phyloP scores from a whole-genome alignment of 2,329 filamentous ascomycete genomes.

The Fusarium guadeloupense region DNA sequence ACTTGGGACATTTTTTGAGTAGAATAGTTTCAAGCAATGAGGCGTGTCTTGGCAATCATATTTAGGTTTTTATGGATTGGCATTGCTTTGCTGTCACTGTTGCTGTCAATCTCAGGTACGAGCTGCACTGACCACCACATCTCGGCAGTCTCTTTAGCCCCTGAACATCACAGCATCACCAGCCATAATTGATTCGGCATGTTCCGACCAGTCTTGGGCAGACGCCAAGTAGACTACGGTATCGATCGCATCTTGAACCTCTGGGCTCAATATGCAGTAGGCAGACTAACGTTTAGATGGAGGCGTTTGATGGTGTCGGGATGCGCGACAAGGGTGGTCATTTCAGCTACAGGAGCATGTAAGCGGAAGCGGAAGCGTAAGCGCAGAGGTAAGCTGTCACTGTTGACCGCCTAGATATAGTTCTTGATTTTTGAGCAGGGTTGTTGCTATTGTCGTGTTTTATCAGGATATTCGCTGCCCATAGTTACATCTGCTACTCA shows the following conservation, averaged over 20 bases:
- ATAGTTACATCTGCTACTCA: not conserved
- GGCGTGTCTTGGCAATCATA: slow-evolving; percentile 16
- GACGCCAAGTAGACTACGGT: too few relatives aligned
- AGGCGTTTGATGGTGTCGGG: slow-evolving; percentile 4
- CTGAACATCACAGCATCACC: not conserved
- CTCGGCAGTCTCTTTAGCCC: slow-evolving; percentile 9
- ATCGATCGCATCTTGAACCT: too few relatives aligned
- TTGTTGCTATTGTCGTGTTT: too few relatives aligned
- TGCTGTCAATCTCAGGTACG: slow-evolving; percentile 25
- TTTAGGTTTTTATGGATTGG: not conserved
- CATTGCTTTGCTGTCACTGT: slow-evolving; percentile 16
- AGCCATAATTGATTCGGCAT: not conserved
- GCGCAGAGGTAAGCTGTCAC: slow-evolving; percentile 1
- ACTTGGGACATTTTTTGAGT: slow-evolving; percentile 16
- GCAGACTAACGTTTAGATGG: not conserved
- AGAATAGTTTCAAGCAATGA: not conserved
- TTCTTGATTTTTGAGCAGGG: not conserved
- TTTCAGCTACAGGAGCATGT: slow-evolving; percentile 8
- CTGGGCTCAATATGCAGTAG: not conserved
- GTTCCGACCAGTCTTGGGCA: too few relatives aligned
- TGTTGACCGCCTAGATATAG: slow-evolving; percentile 3
- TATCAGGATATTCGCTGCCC: too few relatives aligned
- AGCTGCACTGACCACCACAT: slow-evolving; percentile 16
- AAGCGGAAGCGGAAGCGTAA: slow-evolving; percentile 21
- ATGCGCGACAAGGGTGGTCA: slow-evolving; percentile 8